Base-by-base conservation (phyloP, 2,329 filamentous ascomycete species). In the Aspergillus thermomutatus region DNA sequence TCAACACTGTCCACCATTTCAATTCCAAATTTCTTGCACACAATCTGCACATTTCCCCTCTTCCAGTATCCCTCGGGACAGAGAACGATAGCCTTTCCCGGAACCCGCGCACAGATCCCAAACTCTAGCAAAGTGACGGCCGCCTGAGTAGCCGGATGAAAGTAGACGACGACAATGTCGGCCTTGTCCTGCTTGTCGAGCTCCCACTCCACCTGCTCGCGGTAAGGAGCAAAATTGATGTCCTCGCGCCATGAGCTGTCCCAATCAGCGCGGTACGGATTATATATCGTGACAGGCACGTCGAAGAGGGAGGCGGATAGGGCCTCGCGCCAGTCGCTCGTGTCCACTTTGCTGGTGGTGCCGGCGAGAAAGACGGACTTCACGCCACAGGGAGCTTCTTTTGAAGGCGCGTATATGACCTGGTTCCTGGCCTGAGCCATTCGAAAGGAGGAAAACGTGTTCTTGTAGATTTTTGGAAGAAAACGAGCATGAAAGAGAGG, bases 191-290 rank as follows among this genome's bases (percentile, higher is more conserved):
- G 54, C 28, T 49, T 52, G 4, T 56, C 54, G 17, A 52, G 54
- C 43, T 56, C 54, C 54, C 54, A 56, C 43, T 56, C 54, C 23
- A 56, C 54, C 31, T 56, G 49, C 43, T 56, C 10, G 26, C 49
- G 49, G 49, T 56, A 52, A 21, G 54, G 54, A 3, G 41, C 11
- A 9, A 56, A 56, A 49, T 43, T 11, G 21, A 56, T 49, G 47
- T 56, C 54, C 43, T 56, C 54, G 43, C 41, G 49, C 54, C 54
- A 56, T n/a, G 54, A 56, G 31, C 49, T 49, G 40, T 56, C 45
- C 54, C 54, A 56, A n/a, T 49, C 54, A 19, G 54, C 31, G 17
- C 54, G 49, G 28, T 48, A 52, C n/a, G 54, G 49, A 17, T 56
- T 52, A 25, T 56, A 56, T 50, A 56, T 56, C 0, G 54, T 56